These are phyloP conservation scores for Zygoascus ofunaensis DNA, from an alignment of 805 yeast genomes.

Conservation along the genomic window DNA sequence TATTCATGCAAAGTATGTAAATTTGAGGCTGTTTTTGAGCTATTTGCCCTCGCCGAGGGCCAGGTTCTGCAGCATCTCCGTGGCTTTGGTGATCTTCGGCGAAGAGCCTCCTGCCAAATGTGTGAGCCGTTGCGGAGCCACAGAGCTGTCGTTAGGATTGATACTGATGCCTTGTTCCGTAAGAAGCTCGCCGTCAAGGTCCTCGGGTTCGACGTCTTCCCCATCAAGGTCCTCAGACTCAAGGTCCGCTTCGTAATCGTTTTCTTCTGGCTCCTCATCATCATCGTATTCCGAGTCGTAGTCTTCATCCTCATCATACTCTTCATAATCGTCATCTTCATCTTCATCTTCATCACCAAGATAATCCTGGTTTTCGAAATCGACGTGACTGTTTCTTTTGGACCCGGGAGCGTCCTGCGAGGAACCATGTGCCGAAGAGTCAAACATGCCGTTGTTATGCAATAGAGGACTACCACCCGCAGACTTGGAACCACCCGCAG, in stretches of 20 bases:
- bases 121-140: neutral
- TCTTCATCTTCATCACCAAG: conserved; percentile 24
- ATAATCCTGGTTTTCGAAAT: conserved; percentile 25
- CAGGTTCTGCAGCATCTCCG: conserved; percentile 4
- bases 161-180: neutral
- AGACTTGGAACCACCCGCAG: neutral
- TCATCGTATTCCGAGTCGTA: conserved; percentile 12
- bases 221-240: conserved; percentile 10
- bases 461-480: neutral
- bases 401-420: neutral
- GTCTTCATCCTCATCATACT: conserved; percentile 13
- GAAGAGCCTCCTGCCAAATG: neutral
- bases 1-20: no score
- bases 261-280: conserved; percentile 13
- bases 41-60: conserved; percentile 1
- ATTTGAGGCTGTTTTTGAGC: no score
- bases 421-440: neutral
- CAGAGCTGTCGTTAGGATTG: neutral
- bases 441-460: no score
- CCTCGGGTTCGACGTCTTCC: conserved; percentile 1
- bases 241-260: conserved; percentile 10
- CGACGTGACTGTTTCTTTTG: conserved; percentile 21
- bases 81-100: conserved; percentile 5
- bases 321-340: conserved; percentile 20
- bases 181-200: neutral